phyloP scores from a whole-genome alignment of 208 protist genomes.

The Naegleria fowleri region DNA sequence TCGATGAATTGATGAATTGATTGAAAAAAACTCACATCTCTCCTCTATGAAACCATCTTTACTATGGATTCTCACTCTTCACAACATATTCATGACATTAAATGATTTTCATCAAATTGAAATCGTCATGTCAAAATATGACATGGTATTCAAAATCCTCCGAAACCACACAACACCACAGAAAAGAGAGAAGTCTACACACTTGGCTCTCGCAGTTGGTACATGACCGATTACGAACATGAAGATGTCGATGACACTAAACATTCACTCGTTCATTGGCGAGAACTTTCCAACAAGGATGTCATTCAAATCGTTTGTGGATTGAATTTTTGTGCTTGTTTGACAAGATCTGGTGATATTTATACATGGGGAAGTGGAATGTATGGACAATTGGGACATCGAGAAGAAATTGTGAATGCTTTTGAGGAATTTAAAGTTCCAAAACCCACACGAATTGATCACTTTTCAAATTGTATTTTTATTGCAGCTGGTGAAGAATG shows the following conservation, averaged over 20 bases:
- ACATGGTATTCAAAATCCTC: too few species aligned
- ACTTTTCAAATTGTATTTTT: neutral
- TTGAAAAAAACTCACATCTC: too few species aligned
- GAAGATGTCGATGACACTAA: neutral
- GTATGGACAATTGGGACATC: neutral
- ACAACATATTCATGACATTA: too few species aligned
- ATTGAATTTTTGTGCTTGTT: neutral
- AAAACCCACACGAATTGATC: neutral
- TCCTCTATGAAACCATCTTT: too few species aligned
- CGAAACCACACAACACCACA: too few species aligned
- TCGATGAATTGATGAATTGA: too few species aligned
- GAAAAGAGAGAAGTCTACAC: neutral
- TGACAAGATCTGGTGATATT: neutral
- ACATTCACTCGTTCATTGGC: neutral
- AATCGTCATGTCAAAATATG: too few species aligned
- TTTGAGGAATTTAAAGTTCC: neutral
- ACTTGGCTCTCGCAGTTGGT: neutral
- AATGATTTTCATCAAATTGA: too few species aligned
- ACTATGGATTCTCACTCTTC: too few species aligned
- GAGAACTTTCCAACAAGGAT: neutral
- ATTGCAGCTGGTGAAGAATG: neutral
- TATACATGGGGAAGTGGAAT: conserved; percentile 12
- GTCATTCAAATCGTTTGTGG: neutral
- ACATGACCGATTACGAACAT: neutral
- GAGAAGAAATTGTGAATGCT: neutral